phyloP scores from a whole-genome alignment of 2,329 filamentous ascomycete genomes.

The Sporothrix phasma region DNA sequence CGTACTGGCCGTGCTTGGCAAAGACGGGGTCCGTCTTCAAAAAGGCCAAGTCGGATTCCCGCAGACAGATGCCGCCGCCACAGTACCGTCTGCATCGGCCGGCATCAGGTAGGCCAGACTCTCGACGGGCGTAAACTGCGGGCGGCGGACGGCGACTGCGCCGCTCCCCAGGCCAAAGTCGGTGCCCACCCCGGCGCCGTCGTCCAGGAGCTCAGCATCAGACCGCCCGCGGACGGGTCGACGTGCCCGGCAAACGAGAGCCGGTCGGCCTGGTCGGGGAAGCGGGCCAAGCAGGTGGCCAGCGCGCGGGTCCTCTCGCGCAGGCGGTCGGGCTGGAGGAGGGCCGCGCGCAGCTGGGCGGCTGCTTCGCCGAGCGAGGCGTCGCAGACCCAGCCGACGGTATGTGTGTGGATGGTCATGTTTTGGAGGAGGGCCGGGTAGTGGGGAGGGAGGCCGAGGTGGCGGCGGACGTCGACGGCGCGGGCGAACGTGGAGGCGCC shows the following conservation, averaged over 20 bases:
- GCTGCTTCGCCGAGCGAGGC: conserved; percentile 10
- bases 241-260: conserved; percentile 29
- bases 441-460: conserved; percentile 30
- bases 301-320: background rate
- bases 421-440: conserved; percentile 42
- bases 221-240: conserved; percentile 30
- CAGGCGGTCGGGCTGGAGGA: background rate
- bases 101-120: conserved; percentile 40
- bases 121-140: conserved; percentile 36
- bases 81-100: background rate
- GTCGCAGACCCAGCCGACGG: conserved; percentile 22
- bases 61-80: conserved; percentile 6
- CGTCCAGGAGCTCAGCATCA: conserved; percentile 47
- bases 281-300: background rate
- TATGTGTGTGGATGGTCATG: conserved; percentile 32
- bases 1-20: background rate
- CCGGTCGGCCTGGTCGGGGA: conserved; percentile 26
- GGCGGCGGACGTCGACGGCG: conserved; percentile 13
- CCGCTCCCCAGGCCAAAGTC: conserved; percentile 33
- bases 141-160: conserved; percentile 38
- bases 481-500: background rate
- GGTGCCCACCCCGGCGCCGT: conserved; percentile 40
- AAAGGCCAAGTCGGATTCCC: background rate
- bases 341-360: background rate
- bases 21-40: background rate